Evolutionary conservation across 768 basidiomycete species (phyloP).

Genomic region (Leccinum imitatum): DNA sequence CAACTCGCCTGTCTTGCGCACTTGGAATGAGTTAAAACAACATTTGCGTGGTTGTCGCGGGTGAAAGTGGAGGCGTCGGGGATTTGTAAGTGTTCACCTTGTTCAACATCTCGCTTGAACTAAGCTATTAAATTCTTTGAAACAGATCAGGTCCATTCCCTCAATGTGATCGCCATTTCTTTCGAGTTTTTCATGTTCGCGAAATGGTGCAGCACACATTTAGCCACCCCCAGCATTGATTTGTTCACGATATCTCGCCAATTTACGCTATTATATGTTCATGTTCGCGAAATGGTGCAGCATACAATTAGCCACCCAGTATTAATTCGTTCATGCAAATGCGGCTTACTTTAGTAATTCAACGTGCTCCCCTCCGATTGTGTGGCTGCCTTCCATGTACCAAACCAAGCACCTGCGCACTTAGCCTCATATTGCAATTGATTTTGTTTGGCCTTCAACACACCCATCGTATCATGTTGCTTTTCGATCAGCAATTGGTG

Average conservation of each 20-base stretch:
- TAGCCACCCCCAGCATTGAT: no score
- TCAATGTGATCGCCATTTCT: neutral
- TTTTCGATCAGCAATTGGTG: neutral
- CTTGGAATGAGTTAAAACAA: no score
- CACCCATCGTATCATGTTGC: neutral
- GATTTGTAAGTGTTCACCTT: conserved; percentile 3
- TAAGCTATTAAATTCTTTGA: neutral
- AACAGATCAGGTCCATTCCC: neutral
- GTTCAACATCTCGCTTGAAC: neutral
- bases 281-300: neutral
- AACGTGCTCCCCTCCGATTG: neutral
- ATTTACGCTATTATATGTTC: no score
- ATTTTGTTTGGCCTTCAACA: neutral
- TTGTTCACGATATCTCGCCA: no score
- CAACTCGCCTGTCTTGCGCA: no score
- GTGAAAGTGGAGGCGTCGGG: neutral
- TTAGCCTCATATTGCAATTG: neutral
- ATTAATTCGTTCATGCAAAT: neutral
- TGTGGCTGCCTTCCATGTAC: conserved; percentile 5
- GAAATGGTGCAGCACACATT: no score
- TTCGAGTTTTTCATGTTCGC: no score
- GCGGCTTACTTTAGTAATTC: neutral
- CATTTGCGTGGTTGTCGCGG: no score
- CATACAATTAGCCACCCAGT: no score
- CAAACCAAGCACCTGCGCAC: neutral